Evolutionary conservation across 2,329 filamentous ascomycete genomes (phyloP), one percentile per base, ranked within the genome.

Genomic region (Nigrospora oryzae): DNA sequence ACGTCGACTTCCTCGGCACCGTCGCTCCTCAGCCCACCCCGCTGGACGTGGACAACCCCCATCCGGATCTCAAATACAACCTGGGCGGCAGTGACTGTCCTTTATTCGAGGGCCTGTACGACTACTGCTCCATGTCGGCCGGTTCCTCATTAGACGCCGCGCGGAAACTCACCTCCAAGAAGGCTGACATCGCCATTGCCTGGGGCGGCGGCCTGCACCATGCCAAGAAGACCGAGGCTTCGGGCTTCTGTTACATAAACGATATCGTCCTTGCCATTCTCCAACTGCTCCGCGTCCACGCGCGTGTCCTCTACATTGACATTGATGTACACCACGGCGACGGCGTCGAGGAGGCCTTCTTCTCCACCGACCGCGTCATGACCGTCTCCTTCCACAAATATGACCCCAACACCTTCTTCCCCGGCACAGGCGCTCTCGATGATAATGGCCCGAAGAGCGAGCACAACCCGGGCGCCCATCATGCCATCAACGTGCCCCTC

Each of bases 181-280:
- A 95, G 66, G 89, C 89, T 30, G 88, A 97, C 59, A 96, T 98
- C 60, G 93, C 93, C 45, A 89, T 98, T 59, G 94, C 95, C 57
- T 98, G 93, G 93, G 93, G 89, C 15, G 93, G 93, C 33, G 93
- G 93, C 11, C 77, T 98, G 30, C 93, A 98, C 64, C 93, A 98
- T 60, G 93, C 93, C 38, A 96, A 97, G 66, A 93, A 91, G 61
- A 81, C 84, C 43, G 89, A 95, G 66, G 91, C 93, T 0, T 91
- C 86, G 13, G 93, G 93, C 0, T 98, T 98, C 66, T 98, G 93
- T 70, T 98, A 98, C 68, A 89, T 97, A 68, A 98, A 98, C 64
- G 93, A 98, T 65, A 97, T 97, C 56, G 93, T 97, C 46, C 77
- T 98, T 39, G 89, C 86, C 33, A 93, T 96, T 55, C 76, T 97